Evolutionary conservation across 768 basidiomycete genomes (phyloP).

Genomic region (Cystobasidium tubakii): DNA sequence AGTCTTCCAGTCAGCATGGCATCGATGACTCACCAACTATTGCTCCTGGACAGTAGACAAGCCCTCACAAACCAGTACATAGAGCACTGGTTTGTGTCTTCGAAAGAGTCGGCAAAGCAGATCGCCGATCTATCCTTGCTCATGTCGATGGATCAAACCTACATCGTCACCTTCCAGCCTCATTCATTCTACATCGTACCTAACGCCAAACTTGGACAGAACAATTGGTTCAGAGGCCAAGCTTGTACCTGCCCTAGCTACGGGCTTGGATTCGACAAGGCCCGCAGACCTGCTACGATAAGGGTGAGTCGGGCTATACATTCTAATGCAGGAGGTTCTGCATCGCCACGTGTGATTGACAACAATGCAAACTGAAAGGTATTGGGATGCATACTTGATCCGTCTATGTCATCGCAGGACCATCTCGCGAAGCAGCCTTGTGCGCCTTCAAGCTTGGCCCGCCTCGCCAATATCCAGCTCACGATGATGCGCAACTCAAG

Average conservation of each 20-base stretch:
- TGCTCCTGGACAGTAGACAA: not conserved
- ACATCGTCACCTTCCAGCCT: constrained; percentile 1
- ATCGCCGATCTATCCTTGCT: not conserved
- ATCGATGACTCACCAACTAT: not conserved
- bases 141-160: not conserved
- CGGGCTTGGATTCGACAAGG: constrained; percentile 10
- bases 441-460: not conserved
- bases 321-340: no score
- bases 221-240: constrained; percentile 8
- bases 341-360: not conserved
- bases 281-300: constrained; percentile 8
- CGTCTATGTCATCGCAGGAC: not conserved
- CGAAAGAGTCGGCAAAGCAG: not conserved
- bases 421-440: constrained; percentile 15
- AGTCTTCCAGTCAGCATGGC: not conserved
- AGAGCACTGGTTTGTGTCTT: not conserved
- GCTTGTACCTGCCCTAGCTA: not conserved
- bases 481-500: not conserved
- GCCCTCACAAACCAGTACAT: not conserved
- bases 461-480: constrained; percentile 3
- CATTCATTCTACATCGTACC: not conserved
- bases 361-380: not conserved
- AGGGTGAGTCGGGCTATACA: no score
- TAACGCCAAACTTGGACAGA: not conserved
- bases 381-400: no score